Evolutionary conservation across 805 yeast genomes (phyloP), one percentile per base, ranked within the genome.

Genomic region (Ogataea ramenticola): DNA sequence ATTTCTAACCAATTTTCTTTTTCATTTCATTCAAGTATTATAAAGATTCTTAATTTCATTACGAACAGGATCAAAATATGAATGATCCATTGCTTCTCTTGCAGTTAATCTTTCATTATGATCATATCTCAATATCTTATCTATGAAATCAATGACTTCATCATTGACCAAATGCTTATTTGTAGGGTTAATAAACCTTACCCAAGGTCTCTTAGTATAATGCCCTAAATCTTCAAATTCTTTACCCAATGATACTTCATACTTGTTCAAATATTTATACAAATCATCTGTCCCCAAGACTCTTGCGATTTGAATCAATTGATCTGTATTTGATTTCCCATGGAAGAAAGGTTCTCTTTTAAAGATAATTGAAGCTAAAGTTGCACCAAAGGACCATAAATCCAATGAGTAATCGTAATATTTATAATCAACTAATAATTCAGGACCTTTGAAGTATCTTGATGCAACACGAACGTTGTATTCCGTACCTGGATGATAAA

Each of bases 401-500:
- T 90, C 97, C 43, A 90, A 71, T 9, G 96, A 86, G 62, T 90
- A 90, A 64, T 90, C 96, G 62, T 90, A 90, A 66, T 80, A 83
- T 59, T 85, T 85, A 58, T 83, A 80, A 61, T 89, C 90, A 21
- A 89, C 88, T 47, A 90, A 70, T 46, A 90, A 67, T 60, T 90
- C 97, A 3, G 97, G 97, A 3, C 96, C 96, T 64, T 90, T 90
- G 64, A 84, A 90, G 61, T 87, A 88, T 52, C 97, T 69, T 5
- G 96, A 86, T 2, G 97, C 96, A 16, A 90, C 97, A 51, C 97
- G 74, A 19, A 90, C 96, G 57, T 90, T 90, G 57, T 86, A 90
- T 55, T 87, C 96, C 60, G 79, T 84, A 14, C 88, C 88, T 21
- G 87, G 80, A 60, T 90, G 96, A 58, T 89, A 89, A 60, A 87